These are phyloP conservation scores for Spizellomyces punctatus DNA, from an alignment of 192 early-diverging fungal genomes.

Conservation along the genomic window DNA sequence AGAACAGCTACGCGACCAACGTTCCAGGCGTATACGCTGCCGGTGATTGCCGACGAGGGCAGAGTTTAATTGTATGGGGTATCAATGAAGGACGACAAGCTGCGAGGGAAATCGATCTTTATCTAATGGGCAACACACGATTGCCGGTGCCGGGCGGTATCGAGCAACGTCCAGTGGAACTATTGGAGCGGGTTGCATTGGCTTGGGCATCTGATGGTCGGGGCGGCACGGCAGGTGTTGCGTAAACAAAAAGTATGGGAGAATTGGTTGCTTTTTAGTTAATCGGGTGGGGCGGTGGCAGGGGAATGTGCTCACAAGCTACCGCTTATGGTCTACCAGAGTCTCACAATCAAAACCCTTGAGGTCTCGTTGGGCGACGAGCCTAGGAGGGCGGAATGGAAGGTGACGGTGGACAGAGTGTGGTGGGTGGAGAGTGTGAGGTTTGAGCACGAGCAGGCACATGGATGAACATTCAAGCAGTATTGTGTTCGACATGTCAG, in stretches of 20 bases:
- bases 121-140: constrained; percentile 76
- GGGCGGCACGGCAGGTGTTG: constrained; percentile 10
- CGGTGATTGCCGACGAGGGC: constrained; percentile 96
- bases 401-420: too few species aligned
- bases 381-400: too few species aligned
- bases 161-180: constrained; percentile 26
- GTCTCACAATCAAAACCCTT: too few species aligned
- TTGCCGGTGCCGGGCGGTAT: constrained; percentile 91
- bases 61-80: constrained; percentile 95
- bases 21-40: constrained; percentile 89
- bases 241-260: background rate
- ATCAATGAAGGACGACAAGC: constrained; percentile 97
- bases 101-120: constrained; percentile 89
- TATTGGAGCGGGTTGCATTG: constrained; percentile 19
- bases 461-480: too few species aligned
- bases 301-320: too few species aligned
- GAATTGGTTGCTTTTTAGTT: too few species aligned
- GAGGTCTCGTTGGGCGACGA: too few species aligned
- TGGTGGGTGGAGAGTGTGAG: too few species aligned
- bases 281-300: too few species aligned
- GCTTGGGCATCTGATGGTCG: constrained; percentile 32
- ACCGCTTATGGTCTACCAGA: too few species aligned
- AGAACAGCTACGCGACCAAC: constrained; percentile 77
- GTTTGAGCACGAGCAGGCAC: too few species aligned
- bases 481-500: too few species aligned